Evolutionary conservation across 2,329 filamentous ascomycete species (phyloP).

Genomic region (Reticulascus tulasneorum): DNA sequence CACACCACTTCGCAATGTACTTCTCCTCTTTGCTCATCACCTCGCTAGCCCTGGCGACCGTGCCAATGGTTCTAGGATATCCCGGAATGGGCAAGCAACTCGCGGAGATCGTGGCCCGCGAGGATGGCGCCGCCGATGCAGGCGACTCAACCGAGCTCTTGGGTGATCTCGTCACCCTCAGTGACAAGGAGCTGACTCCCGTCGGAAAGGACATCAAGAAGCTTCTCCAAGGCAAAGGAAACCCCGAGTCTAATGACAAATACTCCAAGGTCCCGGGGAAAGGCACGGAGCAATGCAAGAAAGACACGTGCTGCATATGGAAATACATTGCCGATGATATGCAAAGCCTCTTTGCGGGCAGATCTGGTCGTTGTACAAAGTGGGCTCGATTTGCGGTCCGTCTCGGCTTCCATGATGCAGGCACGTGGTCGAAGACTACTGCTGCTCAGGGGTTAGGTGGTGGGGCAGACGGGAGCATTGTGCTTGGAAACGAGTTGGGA

Average conservation of each 20-base stretch:
- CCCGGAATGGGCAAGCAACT: conserved; percentile 13
- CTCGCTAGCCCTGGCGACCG: conserved; percentile 11
- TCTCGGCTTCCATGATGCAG: conserved; percentile 46
- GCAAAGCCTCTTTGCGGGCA: conserved; percentile 29
- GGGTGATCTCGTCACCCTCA: conserved; percentile 15
- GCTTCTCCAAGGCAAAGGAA: conserved; percentile 14
- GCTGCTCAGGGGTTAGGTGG: conserved; percentile 26
- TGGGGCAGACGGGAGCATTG: conserved; percentile 43
- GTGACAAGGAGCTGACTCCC: conserved; percentile 10
- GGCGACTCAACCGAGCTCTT: conserved; percentile 15
- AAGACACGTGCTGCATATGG: conserved; percentile 43
- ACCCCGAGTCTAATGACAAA: conserved; percentile 16
- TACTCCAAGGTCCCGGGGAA: conserved; percentile 17
- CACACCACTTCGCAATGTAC: conserved; percentile 6
- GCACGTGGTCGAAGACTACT: conserved; percentile 35
- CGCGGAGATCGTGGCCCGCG: conserved; percentile 14
- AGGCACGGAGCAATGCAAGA: conserved; percentile 25
- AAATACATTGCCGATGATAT: conserved; percentile 38
- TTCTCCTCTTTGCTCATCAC: conserved; percentile 10
- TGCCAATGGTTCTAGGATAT: conserved; percentile 12
- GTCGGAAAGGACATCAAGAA: conserved; percentile 16
- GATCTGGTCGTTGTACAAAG: conserved; percentile 36
- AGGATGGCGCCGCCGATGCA: conserved; percentile 1
- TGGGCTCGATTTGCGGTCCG: conserved; percentile 41
- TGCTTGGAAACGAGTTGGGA: conserved; percentile 33